Base-by-base conservation (phyloP, 768 basidiomycete genomes). In the Tricholoma sp. region DNA sequence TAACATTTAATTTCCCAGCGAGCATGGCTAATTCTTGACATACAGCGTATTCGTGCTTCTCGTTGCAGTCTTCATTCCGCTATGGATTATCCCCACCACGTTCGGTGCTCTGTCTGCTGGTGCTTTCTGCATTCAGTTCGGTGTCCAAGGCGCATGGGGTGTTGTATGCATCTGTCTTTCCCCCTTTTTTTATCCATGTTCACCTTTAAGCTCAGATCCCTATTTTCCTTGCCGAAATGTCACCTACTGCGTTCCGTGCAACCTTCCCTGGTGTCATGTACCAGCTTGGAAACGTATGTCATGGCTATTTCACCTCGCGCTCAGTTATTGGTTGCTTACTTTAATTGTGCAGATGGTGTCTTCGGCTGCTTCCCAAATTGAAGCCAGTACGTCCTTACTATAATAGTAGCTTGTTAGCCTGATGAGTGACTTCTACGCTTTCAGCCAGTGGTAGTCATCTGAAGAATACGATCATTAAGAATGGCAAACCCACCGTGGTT, bases 131-230 rank as follows among this genome's bases (percentile, higher is more conserved):
- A 74, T 92, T 24, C 91, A 94, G 65, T 83, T 89, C 61, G 89
- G 89, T 55, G 89, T 94, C 0, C 93, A 94, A 68, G 91, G 91
- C 2, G 91, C 90, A 36, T 93, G 90, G 89, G 90, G 90, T 62
- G 86, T 91, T 15, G 88, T 91, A 63, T 62, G 86, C 66, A 76
- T 9, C 34, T 12, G 10, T 24, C 32, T 42, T 28, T 17, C n/a
- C 24, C 49, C 18, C 1, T 47, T 6, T 4, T 15, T 18, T 32
- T 20, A 17, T 17, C 31, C 4, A 5, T 12, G 13, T 28, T 42
- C n/a, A 9, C 18, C 37, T 18, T 50, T 81, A 66, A 66, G 78
- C 55, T 77, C 76, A 42, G 41, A 76, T 80, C 57, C 91, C 92
- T 3, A 88, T 94, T 62, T 88, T 86, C 68, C 77, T 94, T 24